Base-by-base conservation (phyloP, 1,284 basidiomycete genomes). In the Stygiomarasmius scandens region DNA sequence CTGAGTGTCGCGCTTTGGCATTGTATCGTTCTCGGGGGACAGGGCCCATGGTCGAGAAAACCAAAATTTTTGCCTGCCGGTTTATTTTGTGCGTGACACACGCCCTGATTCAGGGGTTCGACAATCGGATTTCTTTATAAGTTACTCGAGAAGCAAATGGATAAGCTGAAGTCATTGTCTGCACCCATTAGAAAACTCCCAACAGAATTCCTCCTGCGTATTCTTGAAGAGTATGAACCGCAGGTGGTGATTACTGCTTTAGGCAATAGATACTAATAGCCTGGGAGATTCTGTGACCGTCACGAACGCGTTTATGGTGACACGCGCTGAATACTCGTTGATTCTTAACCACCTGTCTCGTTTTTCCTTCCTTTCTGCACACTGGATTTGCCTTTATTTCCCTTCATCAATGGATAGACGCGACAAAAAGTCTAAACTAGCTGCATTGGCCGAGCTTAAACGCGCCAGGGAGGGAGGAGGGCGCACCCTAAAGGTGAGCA, bases 1-100 rank as follows among this genome's bases (percentile, higher is more conserved):
- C 73, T n/a, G 85, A 85, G 51, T 78, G 77, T 47, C 89, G 80
- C 11, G 86, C 88, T 64, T 81, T 87, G 2, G 82, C 77, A 65
- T 90, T 91, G 65, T 80, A 80, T 45, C 77, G 69, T 62, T 77
- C 75, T 56, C 72, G 72, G 59, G 67, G 70, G 46, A 54, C 61
- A 51, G 66, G 74, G 50, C 68, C 74, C 77, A 79, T 79, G 43
- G 51, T 44, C 58, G 48, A 27, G 16, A 8, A 38, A 10, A 20
- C 14, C n/a, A 11, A 57, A 52, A 57, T 24, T 44, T 50, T 50
- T 50, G 38, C 38, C 38, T 41, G 38, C 38, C 38, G 38, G 38
- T n/a, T 4, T 41, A 6, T 32, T 12, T 32, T 12, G 16, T 6
- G 4, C 38, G 4, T 41, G 11, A 41, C 38, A 9, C 11, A n/a